Evolutionary conservation across 768 basidiomycete species (phyloP), one percentile per base, ranked within the genome.

Genomic region (Lactarius tabidus): DNA sequence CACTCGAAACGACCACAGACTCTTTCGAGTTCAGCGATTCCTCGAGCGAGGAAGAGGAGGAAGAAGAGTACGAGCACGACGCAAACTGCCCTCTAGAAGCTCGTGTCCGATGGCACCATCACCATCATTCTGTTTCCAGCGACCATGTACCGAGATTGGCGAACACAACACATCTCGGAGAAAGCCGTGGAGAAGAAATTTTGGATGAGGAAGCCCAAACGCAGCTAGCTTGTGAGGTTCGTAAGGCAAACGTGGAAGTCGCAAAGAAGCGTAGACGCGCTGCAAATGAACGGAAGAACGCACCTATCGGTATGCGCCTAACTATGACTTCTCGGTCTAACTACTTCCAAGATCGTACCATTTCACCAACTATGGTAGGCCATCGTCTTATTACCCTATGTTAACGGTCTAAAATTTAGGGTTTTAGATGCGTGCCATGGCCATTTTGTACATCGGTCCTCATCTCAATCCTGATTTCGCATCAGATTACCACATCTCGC

Each of bases 391-490:
- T 39, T 60, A 23, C 31, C 48, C 54, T 65, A 59, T 43, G 33
- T n/a, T 53, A 59, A 62, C 41, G 26, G 35, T 33, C 45, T 64
- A 6, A 18, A 60, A 41, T 48, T 64, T 39, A 43, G 38, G 43
- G 35, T 29, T 65, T 54, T 71, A 98, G 96, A 98, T 98, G 93
- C 91, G 97, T 39, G 95, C 96, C 0, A 99, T 99, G 97, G 96
- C 96, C 3, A 95, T 97, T 72, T 78, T 96, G 68, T 97, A 97
- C 77, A 90, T 99, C 65, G 96, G 96, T 1, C 96, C 97, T 1
- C 85, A 91, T 72, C 89, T 88, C 59, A 90, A 93, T 74, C 97
- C 97, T 8, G 95, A 98, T 75, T 95, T 99, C 74, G 85, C 86
- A 62, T 90, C 89, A 20, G 95, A 99, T 79, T 98, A 98, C 76